Base-by-base conservation (phyloP, 768 basidiomycete genomes). In the Leucocoprinus sp. region DNA sequence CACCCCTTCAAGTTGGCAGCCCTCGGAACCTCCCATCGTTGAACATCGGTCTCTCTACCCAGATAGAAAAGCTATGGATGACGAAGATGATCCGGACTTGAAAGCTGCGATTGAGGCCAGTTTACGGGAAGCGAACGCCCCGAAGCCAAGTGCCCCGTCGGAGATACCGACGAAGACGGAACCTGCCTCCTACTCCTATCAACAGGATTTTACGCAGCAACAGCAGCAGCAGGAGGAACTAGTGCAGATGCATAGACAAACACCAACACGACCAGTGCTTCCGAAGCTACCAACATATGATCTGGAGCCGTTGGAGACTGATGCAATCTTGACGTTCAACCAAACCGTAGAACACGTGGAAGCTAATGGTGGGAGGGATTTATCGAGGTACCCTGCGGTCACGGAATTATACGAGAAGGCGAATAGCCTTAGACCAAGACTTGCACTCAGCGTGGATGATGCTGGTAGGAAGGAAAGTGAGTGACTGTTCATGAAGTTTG, bases 41-140 rank as follows among this genome's bases (percentile, higher is more conserved):
- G 78, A 78, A 55, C 66, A 70, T 37, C 64, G 60, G 42, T 75
- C n/a, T n/a, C n/a, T n/a, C n/a, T n/a, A 72, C 12, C 64, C 71
- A 39, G 42, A 50, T 42, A 50, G 55, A 12, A 57, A 63, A 23
- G 23, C 49, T 11, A 54, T 57, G 12, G 66, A 61, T 2, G 78
- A 90, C 8, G 93, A 95, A 24, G 87, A 95, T 2, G 95, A 99
- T 61, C 86, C 87, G 8, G 93, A 98, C 48, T 69, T 99, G 15
- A 78, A 73, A 48, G 88, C 95, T 15, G 96, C 96, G 0, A 99
- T 99, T 41, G 92, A 97, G 58, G 96, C 96, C 0, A 91, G 87
- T 58, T 62, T 99, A 50, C 73, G 82, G n/a, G 96, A 99, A 55
- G 82, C 76, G 2, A 80, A 72, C 48, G 81, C 85, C 8, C 83